Evolutionary conservation across 1,284 basidiomycete genomes (phyloP).

Genomic region (Ganoderma boninense): DNA sequence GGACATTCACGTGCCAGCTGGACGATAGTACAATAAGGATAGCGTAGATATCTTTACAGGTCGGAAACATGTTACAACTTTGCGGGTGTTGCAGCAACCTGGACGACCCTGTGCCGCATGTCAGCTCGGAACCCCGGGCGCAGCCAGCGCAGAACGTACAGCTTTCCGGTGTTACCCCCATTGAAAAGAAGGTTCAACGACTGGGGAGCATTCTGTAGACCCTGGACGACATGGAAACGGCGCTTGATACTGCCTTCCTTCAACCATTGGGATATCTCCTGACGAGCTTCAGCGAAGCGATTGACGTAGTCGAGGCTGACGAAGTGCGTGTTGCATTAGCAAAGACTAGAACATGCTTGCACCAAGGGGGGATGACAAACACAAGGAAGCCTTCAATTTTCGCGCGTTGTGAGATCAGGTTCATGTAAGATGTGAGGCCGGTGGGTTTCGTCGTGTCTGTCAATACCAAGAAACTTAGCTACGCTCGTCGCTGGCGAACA

Average conservation of each 20-base stretch:
- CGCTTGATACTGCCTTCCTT: slow-evolving; percentile 80
- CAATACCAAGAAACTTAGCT: background rate
- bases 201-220: slow-evolving; percentile 75
- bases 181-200: slow-evolving; percentile 77
- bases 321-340: background rate
- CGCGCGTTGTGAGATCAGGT: slow-evolving; percentile 80
- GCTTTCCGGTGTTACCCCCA: slow-evolving; percentile 86
- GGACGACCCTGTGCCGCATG: slow-evolving; percentile 19
- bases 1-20: background rate
- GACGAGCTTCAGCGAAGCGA: slow-evolving; percentile 61
- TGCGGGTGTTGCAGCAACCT: slow-evolving; percentile 20
- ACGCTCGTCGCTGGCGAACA: background rate
- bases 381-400: slow-evolving; percentile 87
- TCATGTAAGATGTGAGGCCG: slow-evolving; percentile 67
- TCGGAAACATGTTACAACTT: slow-evolving; percentile 13
- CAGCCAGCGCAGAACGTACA: slow-evolving; percentile 57
- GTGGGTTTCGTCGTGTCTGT: slow-evolving; percentile 61
- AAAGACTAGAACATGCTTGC: background rate
- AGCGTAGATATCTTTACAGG: background rate
- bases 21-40: background rate
- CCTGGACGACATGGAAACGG: slow-evolving; percentile 82
- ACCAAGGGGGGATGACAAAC: slow-evolving; percentile 47
- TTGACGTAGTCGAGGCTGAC: slow-evolving; percentile 71
- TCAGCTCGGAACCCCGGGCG: background rate
- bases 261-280: slow-evolving; percentile 63